Percentiles rank a stretch among this genome's conserved stretches.
Evolutionary conservation across 2,329 filamentous ascomycete species (phyloP).

Genomic region (Periconia sp.): DNA sequence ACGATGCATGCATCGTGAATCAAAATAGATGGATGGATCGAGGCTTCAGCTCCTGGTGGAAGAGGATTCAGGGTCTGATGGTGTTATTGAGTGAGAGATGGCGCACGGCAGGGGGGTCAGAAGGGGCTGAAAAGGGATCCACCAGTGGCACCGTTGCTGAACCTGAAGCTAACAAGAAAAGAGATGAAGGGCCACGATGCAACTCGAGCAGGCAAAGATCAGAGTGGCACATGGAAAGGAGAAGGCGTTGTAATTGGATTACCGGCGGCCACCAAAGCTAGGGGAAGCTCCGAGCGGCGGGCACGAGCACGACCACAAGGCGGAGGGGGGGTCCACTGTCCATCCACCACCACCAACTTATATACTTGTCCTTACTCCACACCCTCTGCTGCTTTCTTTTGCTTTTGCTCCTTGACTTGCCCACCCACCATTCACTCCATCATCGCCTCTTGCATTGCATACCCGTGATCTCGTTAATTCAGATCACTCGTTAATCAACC

Average conservation of each 20-base stretch:
- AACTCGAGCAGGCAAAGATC: neutral
- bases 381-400: neutral
- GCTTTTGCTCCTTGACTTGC: slow-evolving; percentile 18
- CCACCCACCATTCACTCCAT: slow-evolving; percentile 7
- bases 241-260: neutral
- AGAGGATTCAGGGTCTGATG: neutral
- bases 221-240: neutral
- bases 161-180: neutral
- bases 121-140: no score
- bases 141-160: no score
- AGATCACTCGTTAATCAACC: no score
- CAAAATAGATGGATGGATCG: neutral
- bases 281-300: slow-evolving; percentile 19
- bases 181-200: neutral
- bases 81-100: neutral
- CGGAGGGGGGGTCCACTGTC: neutral
- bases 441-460: slow-evolving; percentile 11
- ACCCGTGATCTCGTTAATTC: neutral
- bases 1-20: neutral
- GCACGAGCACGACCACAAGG: neutral
- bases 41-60: neutral
- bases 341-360: slow-evolving; percentile 6
- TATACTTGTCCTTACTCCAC: slow-evolving; percentile 23
- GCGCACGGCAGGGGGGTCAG: no score
- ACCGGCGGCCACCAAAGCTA: slow-evolving; percentile 22